Conservation (phyloP, 192 early-diverging fungal species). For the Entomortierella lignicola region DNA sequence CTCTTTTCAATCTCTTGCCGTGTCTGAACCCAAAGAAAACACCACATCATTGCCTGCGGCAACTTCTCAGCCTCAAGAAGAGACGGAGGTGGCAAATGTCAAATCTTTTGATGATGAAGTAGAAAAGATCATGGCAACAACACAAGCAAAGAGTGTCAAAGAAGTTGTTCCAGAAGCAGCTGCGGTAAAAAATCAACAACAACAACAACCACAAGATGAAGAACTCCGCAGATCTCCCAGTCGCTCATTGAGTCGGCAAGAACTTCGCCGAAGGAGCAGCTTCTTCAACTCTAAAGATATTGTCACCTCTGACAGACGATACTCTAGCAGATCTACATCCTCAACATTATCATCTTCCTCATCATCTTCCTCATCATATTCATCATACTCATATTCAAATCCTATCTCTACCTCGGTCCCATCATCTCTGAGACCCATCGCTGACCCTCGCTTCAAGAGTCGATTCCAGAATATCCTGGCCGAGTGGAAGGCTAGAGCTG, state of each 20-base stretch:
- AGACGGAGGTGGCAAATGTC: background rate
- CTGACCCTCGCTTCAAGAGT: constrained; percentile 46
- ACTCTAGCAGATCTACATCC: constrained; percentile 12
- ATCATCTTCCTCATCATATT: too few species aligned
- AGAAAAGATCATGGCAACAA: background rate
- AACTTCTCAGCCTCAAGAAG: background rate
- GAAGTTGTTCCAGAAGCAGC: background rate
- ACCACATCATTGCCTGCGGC: background rate
- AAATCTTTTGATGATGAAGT: background rate
- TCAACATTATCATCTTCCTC: background rate
- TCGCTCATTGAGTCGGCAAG: constrained; percentile 39
- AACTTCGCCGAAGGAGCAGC: constrained; percentile 49
- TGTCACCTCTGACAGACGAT: constrained; percentile 31
- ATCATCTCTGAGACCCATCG: constrained; percentile 22
- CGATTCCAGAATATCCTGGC: constrained; percentile 42
- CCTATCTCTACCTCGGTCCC: background rate
- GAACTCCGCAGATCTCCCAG: constrained; percentile 19
- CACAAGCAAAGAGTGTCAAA: background rate
- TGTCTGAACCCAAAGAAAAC: too few species aligned
- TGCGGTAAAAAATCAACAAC: too few species aligned
- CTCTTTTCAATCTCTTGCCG: too few species aligned
- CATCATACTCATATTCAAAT: constrained; percentile 7
- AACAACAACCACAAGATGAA: background rate
- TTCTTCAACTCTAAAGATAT: constrained; percentile 52
- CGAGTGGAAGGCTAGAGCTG: constrained; percentile 34